These are phyloP conservation scores for Tulasnella sp. DNA, from an alignment of 768 basidiomycete genomes.

Conservation along the genomic window DNA sequence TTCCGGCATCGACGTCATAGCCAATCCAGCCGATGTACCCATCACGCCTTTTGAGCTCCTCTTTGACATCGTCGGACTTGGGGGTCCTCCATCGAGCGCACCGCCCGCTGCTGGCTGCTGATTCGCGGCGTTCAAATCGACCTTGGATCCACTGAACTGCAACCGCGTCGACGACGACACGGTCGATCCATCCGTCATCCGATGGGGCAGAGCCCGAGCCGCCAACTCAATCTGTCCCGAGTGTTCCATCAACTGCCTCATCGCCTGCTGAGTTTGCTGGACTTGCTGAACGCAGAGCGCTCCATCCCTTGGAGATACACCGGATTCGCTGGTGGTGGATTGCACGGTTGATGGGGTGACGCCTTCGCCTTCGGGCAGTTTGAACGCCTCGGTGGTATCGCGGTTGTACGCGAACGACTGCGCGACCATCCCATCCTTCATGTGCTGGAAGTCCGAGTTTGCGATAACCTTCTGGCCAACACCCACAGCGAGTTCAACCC, in stretches of 20 bases:
- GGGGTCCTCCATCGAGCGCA: not conserved
- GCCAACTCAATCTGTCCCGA: conserved; percentile 11
- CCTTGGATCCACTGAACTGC: not conserved
- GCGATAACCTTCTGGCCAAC: conserved; percentile 23
- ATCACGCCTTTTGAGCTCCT: not conserved
- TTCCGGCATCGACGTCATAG: not conserved
- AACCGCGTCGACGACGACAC: not conserved
- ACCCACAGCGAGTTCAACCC: conserved; percentile 26
- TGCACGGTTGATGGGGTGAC: conserved; percentile 7
- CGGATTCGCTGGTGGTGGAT: conserved; percentile 1
- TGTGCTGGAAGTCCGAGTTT: not conserved
- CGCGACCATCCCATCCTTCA: conserved; percentile 10
- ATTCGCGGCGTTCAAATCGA: not conserved
- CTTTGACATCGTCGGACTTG: not conserved
- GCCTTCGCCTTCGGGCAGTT: conserved; percentile 1
- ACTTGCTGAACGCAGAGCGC: conserved; percentile 69
- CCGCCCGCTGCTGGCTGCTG: not conserved
- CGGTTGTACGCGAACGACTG: not conserved
- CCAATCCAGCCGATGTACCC: not conserved
- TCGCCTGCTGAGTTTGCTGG: not conserved
- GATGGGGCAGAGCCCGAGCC: not conserved
- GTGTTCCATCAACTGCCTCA: conserved; percentile 18
- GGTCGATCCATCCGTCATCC: not conserved
- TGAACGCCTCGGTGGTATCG: not conserved
- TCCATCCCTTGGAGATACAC: conserved; percentile 26